Evolutionary conservation across 176 grass and related monocot species (phyloP).

Genomic region (Oryza punctata): DNA sequence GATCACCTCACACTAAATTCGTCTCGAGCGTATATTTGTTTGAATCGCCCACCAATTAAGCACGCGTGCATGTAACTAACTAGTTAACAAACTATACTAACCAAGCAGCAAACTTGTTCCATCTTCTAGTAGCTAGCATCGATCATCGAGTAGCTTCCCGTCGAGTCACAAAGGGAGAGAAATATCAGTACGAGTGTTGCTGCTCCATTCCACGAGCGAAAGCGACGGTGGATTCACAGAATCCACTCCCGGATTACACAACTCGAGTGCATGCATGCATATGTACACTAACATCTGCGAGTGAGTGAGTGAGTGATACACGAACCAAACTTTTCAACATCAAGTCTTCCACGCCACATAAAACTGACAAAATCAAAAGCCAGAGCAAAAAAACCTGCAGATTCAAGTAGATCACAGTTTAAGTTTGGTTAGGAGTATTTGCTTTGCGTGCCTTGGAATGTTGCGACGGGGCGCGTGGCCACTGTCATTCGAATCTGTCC

Average conservation of each 20-base stretch:
- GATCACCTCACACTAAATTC: background rate
- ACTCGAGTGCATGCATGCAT: background rate
- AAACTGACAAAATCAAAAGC: no score
- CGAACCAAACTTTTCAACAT: no score
- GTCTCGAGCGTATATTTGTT: background rate
- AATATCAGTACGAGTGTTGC: background rate
- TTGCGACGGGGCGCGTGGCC: background rate
- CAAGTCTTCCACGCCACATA: no score
- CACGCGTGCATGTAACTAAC: background rate
- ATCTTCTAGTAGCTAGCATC: background rate
- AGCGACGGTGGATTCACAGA: background rate
- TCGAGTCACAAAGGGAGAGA: background rate
- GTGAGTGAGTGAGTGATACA: no score
- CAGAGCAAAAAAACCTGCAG: background rate
- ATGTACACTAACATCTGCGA: no score
- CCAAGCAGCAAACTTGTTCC: no score
- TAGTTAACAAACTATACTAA: no score
- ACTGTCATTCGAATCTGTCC: background rate
- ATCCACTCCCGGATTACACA: background rate
- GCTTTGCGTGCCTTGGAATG: background rate
- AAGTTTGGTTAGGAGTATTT: no score
- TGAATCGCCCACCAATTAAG: background rate
- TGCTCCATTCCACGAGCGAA: background rate
- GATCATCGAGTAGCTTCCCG: background rate
- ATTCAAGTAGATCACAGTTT: background rate